A percentile compares a stretch with the other conserved stretches of the same genome.
phyloP scores from a whole-genome alignment of 2,329 filamentous ascomycete species.

The Ascochyta koolunga region DNA sequence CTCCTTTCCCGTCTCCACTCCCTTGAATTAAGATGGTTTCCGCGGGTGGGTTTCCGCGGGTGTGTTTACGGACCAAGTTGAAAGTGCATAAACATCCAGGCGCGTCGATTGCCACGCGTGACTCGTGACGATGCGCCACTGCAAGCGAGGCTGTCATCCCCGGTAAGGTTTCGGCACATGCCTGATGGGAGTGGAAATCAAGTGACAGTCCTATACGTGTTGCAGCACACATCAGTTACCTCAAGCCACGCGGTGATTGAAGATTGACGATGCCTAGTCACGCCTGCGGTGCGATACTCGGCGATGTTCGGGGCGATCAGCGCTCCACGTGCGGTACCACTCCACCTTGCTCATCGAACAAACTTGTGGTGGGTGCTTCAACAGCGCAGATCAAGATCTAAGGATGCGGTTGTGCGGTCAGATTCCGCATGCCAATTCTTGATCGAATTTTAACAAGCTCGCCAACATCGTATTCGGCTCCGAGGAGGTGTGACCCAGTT shows the following conservation, averaged over 20 bases:
- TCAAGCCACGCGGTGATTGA: not conserved
- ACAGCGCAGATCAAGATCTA: slow-evolving; percentile 10
- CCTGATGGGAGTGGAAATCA: not conserved
- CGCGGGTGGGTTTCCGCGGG: not conserved
- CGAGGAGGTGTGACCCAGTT: not conserved
- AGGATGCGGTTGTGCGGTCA: not conserved
- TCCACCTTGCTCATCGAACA: slow-evolving; percentile 2
- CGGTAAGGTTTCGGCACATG: slow-evolving; percentile 2
- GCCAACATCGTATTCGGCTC: not conserved
- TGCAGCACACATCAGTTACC: not conserved
- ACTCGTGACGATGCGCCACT: not conserved
- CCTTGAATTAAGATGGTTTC: slow-evolving; percentile 2
- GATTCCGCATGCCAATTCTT: not conserved
- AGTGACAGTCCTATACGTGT: not conserved
- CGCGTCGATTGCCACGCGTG: not conserved
- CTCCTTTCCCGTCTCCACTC: slow-evolving; percentile 1
- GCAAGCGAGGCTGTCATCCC: slow-evolving; percentile 7
- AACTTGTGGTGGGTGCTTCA: slow-evolving; percentile 11
- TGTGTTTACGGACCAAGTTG: not conserved
- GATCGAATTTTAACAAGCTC: not conserved
- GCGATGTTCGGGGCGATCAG: slow-evolving; percentile 2
- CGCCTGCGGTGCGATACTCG: not conserved
- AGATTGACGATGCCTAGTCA: not conserved
- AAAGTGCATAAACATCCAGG: not conserved
- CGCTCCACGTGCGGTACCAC: not conserved